Conservation (phyloP, 306 rosid species). For the Medicago lupulina region DNA sequence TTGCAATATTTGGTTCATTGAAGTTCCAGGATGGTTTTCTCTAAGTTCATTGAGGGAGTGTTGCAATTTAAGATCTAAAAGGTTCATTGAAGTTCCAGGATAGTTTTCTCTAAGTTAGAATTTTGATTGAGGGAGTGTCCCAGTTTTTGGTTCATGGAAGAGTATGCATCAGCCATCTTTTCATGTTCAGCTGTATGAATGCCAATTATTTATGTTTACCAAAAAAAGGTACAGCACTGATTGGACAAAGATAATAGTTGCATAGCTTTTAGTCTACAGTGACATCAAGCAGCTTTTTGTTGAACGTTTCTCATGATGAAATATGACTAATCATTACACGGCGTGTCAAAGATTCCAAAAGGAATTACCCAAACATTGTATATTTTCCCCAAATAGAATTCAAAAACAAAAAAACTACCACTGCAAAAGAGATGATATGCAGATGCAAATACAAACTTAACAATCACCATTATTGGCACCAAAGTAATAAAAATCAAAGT, state of each 20-base stretch:
- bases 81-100: too few species aligned
- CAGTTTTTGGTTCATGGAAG: too few species aligned
- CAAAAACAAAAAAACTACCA: not conserved
- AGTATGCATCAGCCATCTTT: constrained; percentile 82
- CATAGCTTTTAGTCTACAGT: constrained; percentile 14
- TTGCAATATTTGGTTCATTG: too few species aligned
- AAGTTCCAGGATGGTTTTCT: too few species aligned
- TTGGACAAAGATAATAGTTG: constrained; percentile 26
- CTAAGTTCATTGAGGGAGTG: too few species aligned
- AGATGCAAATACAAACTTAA: constrained; percentile 18
- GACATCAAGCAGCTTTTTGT: constrained; percentile 12
- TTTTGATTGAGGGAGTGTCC: too few species aligned
- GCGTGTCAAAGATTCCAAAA: not conserved
- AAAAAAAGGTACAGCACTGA: not conserved
- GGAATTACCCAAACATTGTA: not conserved
- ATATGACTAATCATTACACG: not conserved
- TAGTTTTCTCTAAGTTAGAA: too few species aligned
- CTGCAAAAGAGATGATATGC: not conserved
- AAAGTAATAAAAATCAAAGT: not conserved
- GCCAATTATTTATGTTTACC: constrained; percentile 29
- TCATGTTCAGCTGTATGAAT: constrained; percentile 83
- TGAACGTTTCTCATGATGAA: not conserved
- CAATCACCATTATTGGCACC: constrained; percentile 11
- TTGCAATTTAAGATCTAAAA: too few species aligned
- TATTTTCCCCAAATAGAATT: too few species aligned